Percentiles rank a stretch among this genome's conserved stretches.
phyloP scores from a whole-genome alignment of 1,284 basidiomycete genomes.

The Trichosporon sp. region DNA sequence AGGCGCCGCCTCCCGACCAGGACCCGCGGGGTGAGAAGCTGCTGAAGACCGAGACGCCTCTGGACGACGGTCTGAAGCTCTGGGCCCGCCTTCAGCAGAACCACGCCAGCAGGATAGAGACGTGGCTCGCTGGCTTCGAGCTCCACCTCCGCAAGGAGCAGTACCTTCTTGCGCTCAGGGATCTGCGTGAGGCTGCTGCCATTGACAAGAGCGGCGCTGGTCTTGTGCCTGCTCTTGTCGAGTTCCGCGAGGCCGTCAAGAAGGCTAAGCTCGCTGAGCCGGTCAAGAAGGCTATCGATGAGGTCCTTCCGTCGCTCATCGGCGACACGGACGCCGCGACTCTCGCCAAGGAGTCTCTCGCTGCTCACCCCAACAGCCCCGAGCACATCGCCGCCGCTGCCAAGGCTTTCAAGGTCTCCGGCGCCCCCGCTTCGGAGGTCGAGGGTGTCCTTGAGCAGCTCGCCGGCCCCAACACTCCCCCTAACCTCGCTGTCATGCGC shows the following conservation, averaged over 20 bases:
- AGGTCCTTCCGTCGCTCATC: constrained; percentile 55
- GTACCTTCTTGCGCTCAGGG: constrained; percentile 70
- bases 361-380: constrained; percentile 58
- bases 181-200: constrained; percentile 60
- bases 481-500: constrained; percentile 60
- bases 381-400: constrained; percentile 61
- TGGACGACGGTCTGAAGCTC: constrained; percentile 72
- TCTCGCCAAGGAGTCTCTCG: constrained; percentile 62
- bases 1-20: constrained; percentile 60
- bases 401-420: constrained; percentile 52
- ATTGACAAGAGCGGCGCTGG: constrained; percentile 62
- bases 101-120: constrained; percentile 58
- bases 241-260: constrained; percentile 58
- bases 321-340: constrained; percentile 55
- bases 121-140: constrained; percentile 74
- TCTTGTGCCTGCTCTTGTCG: constrained; percentile 65
- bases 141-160: constrained; percentile 75
- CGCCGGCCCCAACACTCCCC: constrained; percentile 60
- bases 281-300: constrained; percentile 35
- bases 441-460: constrained; percentile 58
- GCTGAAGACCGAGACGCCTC: constrained; percentile 60
- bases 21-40: constrained; percentile 77
- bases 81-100: constrained; percentile 64
- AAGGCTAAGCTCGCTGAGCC: constrained; percentile 40
- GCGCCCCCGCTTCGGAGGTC: constrained; percentile 53